Conservation (phyloP, 306 rosid species). For the Trifolium fragiferum region DNA sequence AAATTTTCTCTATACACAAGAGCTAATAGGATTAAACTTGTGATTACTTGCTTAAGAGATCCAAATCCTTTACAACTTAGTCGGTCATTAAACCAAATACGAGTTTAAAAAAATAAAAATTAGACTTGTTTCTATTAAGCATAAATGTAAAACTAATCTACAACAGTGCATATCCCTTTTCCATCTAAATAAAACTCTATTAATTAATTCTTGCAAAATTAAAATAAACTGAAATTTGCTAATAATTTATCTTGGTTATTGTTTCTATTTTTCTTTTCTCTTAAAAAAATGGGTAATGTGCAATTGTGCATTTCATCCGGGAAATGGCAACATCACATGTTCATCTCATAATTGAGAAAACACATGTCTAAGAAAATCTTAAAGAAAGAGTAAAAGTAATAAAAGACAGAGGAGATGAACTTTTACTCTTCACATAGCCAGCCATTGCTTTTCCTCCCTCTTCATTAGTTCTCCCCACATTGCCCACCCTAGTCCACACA, state of each 20-base stretch:
- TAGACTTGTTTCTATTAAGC: too few relatives aligned
- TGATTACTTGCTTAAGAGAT: too few relatives aligned
- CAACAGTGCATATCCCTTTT: too few relatives aligned
- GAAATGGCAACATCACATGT: constrained; percentile 46
- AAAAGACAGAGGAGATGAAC: constrained; percentile 9
- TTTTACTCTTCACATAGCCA: background rate
- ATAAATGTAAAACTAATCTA: too few relatives aligned
- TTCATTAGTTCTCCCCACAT: constrained; percentile 5
- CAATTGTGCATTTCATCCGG: constrained; percentile 32
- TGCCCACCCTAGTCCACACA: background rate
- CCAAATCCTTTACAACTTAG: too few relatives aligned
- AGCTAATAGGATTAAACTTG: too few relatives aligned
- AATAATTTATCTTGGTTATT: background rate
- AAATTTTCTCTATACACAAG: too few relatives aligned
- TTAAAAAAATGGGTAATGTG: constrained; percentile 41
- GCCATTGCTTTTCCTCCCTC: constrained; percentile 17
- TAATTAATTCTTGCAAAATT: constrained; percentile 39
- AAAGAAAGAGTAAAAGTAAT: background rate
- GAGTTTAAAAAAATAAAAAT: too few relatives aligned
- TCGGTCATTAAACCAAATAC: too few relatives aligned
- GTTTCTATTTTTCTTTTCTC: background rate
- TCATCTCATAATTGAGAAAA: constrained; percentile 49
- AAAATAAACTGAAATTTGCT: constrained; percentile 29
- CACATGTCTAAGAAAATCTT: constrained; percentile 40
- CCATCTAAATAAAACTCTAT: constrained; percentile 16